Percentiles rank a stretch among this genome's conserved stretches.
Evolutionary conservation across 148 eudicot genomes (phyloP).

Genomic region (Cornus florida): DNA sequence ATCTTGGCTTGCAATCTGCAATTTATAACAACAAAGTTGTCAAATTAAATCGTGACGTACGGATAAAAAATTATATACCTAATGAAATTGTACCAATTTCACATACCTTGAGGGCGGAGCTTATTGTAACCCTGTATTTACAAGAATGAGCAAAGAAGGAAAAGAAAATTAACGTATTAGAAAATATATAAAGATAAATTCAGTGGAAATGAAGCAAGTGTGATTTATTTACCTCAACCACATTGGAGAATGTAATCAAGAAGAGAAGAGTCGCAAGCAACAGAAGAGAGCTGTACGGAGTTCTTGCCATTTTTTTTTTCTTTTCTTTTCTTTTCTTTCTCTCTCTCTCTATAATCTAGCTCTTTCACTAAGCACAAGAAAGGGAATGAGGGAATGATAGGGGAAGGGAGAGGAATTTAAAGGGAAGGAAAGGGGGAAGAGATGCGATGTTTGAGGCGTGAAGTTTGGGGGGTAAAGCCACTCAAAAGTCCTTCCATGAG

Average conservation of each 20-base stretch:
- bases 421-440: not conserved
- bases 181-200: not conserved
- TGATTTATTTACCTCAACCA: slow-evolving; percentile 7
- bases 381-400: not conserved
- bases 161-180: not conserved
- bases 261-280: slow-evolving; percentile 1
- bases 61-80: too few species aligned
- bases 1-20: slow-evolving; percentile 25
- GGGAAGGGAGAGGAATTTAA: not conserved
- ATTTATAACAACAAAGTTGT: too few species aligned
- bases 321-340: too few species aligned
- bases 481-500: not conserved
- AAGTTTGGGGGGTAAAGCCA: not conserved
- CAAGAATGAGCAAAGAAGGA: not conserved
- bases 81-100: too few species aligned
- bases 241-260: slow-evolving; percentile 12
- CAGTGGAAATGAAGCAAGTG: not conserved
- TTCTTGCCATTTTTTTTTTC: slow-evolving; percentile 6
- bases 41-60: too few species aligned
- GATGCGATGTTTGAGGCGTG: slow-evolving; percentile 5
- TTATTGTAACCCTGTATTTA: slow-evolving; percentile 8
- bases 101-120: slow-evolving; percentile 15
- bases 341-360: not conserved
- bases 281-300: not conserved
- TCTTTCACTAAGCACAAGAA: not conserved